Percentiles rank a stretch among this genome's conserved stretches.
Evolutionary conservation across 805 yeast genomes (phyloP).

Genomic region (Yamadazyma sp.): DNA sequence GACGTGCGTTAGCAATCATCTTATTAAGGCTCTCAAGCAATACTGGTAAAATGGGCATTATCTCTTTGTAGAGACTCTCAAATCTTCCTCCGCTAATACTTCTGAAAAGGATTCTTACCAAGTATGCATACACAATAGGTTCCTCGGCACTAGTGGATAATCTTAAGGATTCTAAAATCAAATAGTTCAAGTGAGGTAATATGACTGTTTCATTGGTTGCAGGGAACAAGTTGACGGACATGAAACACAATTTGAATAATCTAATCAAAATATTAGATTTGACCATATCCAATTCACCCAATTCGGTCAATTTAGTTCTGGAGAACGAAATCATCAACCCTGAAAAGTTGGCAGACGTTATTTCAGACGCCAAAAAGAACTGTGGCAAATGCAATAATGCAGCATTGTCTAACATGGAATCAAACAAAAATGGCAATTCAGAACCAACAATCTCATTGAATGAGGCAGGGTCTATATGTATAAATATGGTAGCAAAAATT

Average conservation of each 20-base stretch:
- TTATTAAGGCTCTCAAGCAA: slow-evolving; percentile 82
- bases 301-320: slow-evolving; percentile 65
- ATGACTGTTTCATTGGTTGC: slow-evolving; percentile 82
- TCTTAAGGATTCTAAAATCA: slow-evolving; percentile 77
- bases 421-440: slow-evolving; percentile 76
- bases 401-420: slow-evolving; percentile 77
- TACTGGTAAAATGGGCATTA: slow-evolving; percentile 86
- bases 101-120: slow-evolving; percentile 85
- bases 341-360: slow-evolving; percentile 90
- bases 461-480: slow-evolving; percentile 92
- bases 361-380: slow-evolving; percentile 88
- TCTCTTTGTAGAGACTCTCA: slow-evolving; percentile 88
- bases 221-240: slow-evolving; percentile 94
- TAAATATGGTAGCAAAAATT: slow-evolving; percentile 87
- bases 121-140: slow-evolving; percentile 84
- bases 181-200: slow-evolving; percentile 80
- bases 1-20: slow-evolving; percentile 75
- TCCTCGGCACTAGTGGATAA: slow-evolving; percentile 83
- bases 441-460: slow-evolving; percentile 87
- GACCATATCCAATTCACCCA: slow-evolving; percentile 78
- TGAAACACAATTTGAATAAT: slow-evolving; percentile 86
- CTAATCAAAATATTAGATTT: slow-evolving; percentile 80
- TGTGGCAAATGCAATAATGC: slow-evolving; percentile 90
- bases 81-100: slow-evolving; percentile 97
- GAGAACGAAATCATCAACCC: slow-evolving; percentile 79